Conservation (phyloP, 805 yeast genomes). For the Suhomyces tanzawaensis region DNA sequence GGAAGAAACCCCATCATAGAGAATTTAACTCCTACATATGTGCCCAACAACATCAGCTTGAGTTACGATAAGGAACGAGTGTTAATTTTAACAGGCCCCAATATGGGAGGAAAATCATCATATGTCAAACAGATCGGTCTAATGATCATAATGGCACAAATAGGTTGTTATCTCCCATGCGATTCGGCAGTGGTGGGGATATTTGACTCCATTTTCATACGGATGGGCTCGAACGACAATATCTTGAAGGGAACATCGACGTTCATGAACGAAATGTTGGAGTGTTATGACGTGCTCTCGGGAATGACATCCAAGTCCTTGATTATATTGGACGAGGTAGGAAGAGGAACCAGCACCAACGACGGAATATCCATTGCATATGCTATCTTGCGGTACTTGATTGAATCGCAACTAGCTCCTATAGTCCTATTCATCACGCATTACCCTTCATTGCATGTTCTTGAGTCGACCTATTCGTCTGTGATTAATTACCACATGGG, state of each 20-base stretch:
- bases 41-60: slow-evolving; percentile 65
- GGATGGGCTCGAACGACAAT: slow-evolving; percentile 87
- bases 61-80: slow-evolving; percentile 44
- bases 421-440: slow-evolving; percentile 81
- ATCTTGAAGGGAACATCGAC: slow-evolving; percentile 75
- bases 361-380: slow-evolving; percentile 86
- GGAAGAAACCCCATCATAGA: slow-evolving; percentile 72
- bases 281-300: slow-evolving; percentile 56
- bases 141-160: slow-evolving; percentile 67
- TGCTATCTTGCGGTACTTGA: slow-evolving; percentile 62
- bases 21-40: slow-evolving; percentile 45
- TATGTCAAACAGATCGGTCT: slow-evolving; percentile 74
- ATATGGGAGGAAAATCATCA: slow-evolving; percentile 86
- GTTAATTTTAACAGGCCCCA: slow-evolving; percentile 77
- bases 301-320: slow-evolving; percentile 55
- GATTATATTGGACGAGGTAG: slow-evolving; percentile 71
- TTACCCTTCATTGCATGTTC: slow-evolving; percentile 61
- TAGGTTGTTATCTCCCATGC: slow-evolving; percentile 78
- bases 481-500: slow-evolving; percentile 75
- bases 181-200: slow-evolving; percentile 57
- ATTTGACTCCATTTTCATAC: slow-evolving; percentile 72
- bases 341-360: slow-evolving; percentile 68
- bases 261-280: slow-evolving; percentile 73
- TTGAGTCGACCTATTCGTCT: slow-evolving; percentile 40
- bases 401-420: slow-evolving; percentile 38